Percentiles rank a stretch among this genome's conserved stretches.
These are phyloP conservation scores for Magnusiomyces fungicola DNA, from an alignment of 1,139 yeast species.

Conservation along the genomic window DNA sequence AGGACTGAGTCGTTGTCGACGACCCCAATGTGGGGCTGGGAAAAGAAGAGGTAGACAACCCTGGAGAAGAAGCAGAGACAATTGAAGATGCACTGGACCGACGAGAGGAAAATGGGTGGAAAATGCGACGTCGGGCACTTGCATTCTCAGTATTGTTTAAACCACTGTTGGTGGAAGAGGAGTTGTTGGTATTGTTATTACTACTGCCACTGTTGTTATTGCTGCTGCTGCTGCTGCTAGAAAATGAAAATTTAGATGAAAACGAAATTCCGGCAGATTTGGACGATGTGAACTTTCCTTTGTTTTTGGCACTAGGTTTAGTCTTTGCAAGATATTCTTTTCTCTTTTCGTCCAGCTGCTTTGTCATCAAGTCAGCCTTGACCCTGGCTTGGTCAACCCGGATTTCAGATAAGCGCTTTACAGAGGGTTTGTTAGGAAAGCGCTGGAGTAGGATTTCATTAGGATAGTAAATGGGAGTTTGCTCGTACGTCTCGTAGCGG, in stretches of 20 bases:
- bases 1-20: no score
- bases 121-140: neutral
- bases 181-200: neutral
- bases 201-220: neutral
- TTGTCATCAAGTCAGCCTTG: neutral
- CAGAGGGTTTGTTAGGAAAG: slow-evolving; percentile 21
- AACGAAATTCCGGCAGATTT: no score
- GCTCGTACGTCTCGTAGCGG: no score
- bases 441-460: slow-evolving; percentile 29
- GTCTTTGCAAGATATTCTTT: no score
- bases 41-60: neutral
- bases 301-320: no score
- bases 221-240: neutral
- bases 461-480: slow-evolving; percentile 26
- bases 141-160: neutral
- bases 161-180: no score
- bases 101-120: neutral
- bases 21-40: no score
- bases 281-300: no score
- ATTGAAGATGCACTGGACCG: neutral
- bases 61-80: neutral
- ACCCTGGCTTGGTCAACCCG: neutral
- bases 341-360: neutral
- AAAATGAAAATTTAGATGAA: neutral
- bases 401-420: slow-evolving; percentile 12